Conservation (phyloP, 2,329 filamentous ascomycete genomes). For the Aspergillus sp. region DNA sequence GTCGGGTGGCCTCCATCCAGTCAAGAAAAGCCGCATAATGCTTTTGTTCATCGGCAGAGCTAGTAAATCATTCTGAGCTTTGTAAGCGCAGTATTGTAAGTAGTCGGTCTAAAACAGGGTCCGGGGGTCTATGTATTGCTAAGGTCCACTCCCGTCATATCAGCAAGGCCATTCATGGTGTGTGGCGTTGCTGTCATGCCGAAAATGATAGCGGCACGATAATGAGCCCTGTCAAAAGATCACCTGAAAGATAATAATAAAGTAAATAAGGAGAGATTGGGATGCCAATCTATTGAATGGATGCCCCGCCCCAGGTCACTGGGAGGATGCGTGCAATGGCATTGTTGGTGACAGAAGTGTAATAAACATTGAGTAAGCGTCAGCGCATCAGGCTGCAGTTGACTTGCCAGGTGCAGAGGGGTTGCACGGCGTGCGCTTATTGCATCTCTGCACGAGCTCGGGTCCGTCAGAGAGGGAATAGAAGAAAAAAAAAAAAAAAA, state of each 20-base stretch:
- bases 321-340: background rate
- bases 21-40: slow-evolving; percentile 3
- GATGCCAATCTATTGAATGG: background rate
- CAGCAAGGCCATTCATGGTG: background rate
- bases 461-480: slow-evolving; percentile 2
- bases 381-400: slow-evolving; percentile 7
- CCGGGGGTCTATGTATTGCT: background rate
- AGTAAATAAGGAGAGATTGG: background rate
- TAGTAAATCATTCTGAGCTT: background rate
- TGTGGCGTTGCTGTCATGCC: background rate
- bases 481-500: no score
- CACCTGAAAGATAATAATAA: background rate
- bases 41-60: slow-evolving; percentile 5
- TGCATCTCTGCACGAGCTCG: slow-evolving; percentile 11
- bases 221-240: background rate
- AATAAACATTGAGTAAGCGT: slow-evolving; percentile 7
- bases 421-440: slow-evolving; percentile 20
- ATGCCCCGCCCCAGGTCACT: background rate
- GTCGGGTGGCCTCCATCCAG: slow-evolving; percentile 11
- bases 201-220: background rate
- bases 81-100: background rate
- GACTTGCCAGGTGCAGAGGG: slow-evolving; percentile 5
- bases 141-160: background rate
- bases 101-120: slow-evolving; percentile 1
- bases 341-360: background rate